Evolutionary conservation across 768 basidiomycete genomes (phyloP).

Genomic region (Polyporus arcularius): DNA sequence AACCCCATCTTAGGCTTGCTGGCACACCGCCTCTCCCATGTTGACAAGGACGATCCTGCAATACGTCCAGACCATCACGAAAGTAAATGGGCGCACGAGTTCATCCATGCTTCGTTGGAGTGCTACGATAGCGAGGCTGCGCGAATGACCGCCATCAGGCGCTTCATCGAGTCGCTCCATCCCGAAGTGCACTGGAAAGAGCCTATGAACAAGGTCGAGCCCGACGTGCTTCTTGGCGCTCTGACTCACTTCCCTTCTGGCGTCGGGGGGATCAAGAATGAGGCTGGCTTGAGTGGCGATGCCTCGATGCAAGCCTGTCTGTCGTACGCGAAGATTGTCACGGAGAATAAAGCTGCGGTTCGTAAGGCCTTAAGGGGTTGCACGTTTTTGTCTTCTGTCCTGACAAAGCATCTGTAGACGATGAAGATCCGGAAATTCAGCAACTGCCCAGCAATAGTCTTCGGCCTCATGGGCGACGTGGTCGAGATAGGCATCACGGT

Average conservation of each 20-base stretch:
- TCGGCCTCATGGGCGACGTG: not conserved
- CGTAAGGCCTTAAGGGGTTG: too few relatives aligned
- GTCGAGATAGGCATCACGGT: not conserved
- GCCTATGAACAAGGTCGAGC: too few relatives aligned
- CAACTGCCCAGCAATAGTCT: not conserved
- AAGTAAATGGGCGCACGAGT: not conserved
- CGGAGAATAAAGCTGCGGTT: not conserved
- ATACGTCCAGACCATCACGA: not conserved
- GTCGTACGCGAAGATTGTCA: not conserved
- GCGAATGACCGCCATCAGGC: too few relatives aligned
- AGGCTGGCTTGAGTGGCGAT: not conserved
- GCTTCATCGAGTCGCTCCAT: too few relatives aligned
- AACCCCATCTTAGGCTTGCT: not conserved
- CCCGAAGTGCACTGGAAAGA: too few relatives aligned
- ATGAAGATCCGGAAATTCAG: too few relatives aligned
- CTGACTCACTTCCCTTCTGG: too few relatives aligned
- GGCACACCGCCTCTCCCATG: not conserved
- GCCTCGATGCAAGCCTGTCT: not conserved
- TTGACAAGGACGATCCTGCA: not conserved
- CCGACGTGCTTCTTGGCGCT: too few relatives aligned
- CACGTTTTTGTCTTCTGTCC: too few relatives aligned
- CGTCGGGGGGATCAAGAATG: not conserved
- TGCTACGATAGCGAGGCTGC: too few relatives aligned
- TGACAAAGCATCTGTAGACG: too few relatives aligned
- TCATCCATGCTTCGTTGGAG: too few relatives aligned